Evolutionary conservation across 2,329 filamentous ascomycete species (phyloP), one percentile per base, ranked within the genome.

Genomic region (Hymenotorrendiella dingleyae): DNA sequence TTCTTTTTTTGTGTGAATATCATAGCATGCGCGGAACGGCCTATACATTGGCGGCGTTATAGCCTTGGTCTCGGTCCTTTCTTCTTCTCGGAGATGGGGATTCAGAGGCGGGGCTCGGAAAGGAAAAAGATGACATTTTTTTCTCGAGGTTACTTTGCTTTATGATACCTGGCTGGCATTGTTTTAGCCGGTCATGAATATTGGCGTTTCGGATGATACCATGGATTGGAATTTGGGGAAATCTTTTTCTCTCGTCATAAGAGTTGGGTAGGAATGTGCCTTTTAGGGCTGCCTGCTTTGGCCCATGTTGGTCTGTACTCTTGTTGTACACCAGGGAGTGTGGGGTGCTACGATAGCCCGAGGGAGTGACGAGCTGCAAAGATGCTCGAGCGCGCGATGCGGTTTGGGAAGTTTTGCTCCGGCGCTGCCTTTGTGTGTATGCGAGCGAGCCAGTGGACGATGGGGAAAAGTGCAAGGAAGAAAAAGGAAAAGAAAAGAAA

Each of bases 201-300:
- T 39, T 12, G 54, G 54, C 47, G 53, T 52, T 54, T 54, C 40
- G 55, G 54, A 57, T 57, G 55, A 58, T 58, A 58, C 55, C 55
- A 58, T 47, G 53, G 53, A 46, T 14, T 35, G 30, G 30, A 40
- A 28, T 45, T 48, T 53, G 45, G 44, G 28, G 9, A 28, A 4
- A 12, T 28, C 14, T 33, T 48, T 35, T 48, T 52, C 46, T 48
- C 44, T 43, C 40, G 42, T 39, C n/a, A 20, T n/a, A 33, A 21
- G 21, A 35, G 9, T 12, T 6, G 19, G 21, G 20, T 6, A 17
- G 16, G 23, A 23, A 24, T 14, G 6, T 26, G 26, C 26, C 36
- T 30, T 29, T 20, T 39, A 30, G 36, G 36, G 36, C 36, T 29
- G 26, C 36, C 36, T 14, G 23, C n/a, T 19, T 37, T 8, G 22